Evolutionary conservation across 148 eudicot genomes (phyloP), one percentile per base, ranked within the genome.

Genomic region (Hydrangea macrophylla): DNA sequence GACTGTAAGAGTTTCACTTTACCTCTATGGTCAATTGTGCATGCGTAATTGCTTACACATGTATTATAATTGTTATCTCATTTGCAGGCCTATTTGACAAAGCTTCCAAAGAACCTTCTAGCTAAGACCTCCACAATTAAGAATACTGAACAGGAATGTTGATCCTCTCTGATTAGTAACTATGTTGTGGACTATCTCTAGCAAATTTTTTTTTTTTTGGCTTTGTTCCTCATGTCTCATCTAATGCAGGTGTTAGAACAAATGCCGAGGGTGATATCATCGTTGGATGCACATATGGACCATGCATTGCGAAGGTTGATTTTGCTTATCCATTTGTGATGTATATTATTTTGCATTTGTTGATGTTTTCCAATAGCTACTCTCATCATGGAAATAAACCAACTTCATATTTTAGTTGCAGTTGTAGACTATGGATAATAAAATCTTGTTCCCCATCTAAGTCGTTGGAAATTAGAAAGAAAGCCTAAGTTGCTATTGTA

Each of bases 281-380:
- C 98, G 13, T 73, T 93, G 84, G 96, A 93, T 83, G 90, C 94
- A 51, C 86, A 93, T 60, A 81, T 84, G 76, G 98, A 93, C 40
- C 73, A 75, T 67, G 98, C 92, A 36, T 73, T 90, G 11, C 83
- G 85, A 64, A 87, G 96, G 98, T 92, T 64, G 6, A 9, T 37
- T 62, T 20, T 55, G 31, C 23, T 22, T 53, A 31, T n/a, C 23
- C 37, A 23, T 33, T 58, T 44, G 22, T 67, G 50, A 57, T 61
- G 8, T 40, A 68, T 27, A 18, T 33, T 65, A 5, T 24, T 5
- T 67, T 22, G 9, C 1, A 0, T 32, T 25, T 1, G 12, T 36
- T 55, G 18, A 24, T 33, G 24, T 22, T 17, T 54, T 35, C 27
- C 50, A 42, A 65, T 20, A 65, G 28, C 33, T 42, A 31, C 28